phyloP scores from a whole-genome alignment of 208 protist genomes.

The Acanthamoeba polyphaga region DNA sequence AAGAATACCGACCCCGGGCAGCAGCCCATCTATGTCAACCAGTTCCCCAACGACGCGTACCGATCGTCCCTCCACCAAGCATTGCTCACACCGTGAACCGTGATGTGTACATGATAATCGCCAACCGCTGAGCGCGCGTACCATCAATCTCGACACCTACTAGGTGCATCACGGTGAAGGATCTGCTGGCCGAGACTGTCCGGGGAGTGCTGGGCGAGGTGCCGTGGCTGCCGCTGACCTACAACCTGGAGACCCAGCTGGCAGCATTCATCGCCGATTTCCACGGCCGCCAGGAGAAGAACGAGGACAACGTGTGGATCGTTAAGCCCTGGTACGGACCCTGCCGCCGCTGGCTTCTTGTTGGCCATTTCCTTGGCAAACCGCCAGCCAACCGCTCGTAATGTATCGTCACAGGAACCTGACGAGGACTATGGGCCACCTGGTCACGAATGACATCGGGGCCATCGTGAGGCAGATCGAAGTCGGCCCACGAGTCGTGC shows the following conservation, averaged over 20 bases:
- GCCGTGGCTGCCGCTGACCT: slow-evolving; percentile 70
- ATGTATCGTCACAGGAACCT: slow-evolving; percentile 13
- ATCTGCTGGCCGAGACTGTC: slow-evolving; percentile 56
- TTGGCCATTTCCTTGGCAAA: not conserved
- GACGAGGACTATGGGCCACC: slow-evolving; percentile 4
- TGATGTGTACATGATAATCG: not conserved
- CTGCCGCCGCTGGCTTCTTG: not conserved
- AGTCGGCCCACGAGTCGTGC: not conserved
- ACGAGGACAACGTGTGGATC: slow-evolving; percentile 77
- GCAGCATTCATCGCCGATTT: slow-evolving; percentile 76
- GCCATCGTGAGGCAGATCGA: slow-evolving; percentile 40
- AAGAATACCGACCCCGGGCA: slow-evolving; percentile 16
- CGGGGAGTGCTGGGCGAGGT: not conserved
- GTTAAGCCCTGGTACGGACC: slow-evolving; percentile 73
- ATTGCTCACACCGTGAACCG: not conserved
- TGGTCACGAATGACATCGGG: slow-evolving; percentile 44
- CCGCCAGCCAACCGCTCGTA: not conserved
- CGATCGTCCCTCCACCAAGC: not conserved
- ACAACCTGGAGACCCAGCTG: slow-evolving; percentile 73
- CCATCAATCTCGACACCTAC: not conserved
- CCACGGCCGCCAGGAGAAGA: slow-evolving; percentile 52
- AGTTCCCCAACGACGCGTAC: slow-evolving; percentile 62
- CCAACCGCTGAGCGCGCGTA: too few relatives aligned
- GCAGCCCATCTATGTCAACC: slow-evolving; percentile 30
- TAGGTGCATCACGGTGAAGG: slow-evolving; percentile 67